Conservation (phyloP, 2,329 filamentous ascomycete genomes). For the Monosporascus sp. region DNA sequence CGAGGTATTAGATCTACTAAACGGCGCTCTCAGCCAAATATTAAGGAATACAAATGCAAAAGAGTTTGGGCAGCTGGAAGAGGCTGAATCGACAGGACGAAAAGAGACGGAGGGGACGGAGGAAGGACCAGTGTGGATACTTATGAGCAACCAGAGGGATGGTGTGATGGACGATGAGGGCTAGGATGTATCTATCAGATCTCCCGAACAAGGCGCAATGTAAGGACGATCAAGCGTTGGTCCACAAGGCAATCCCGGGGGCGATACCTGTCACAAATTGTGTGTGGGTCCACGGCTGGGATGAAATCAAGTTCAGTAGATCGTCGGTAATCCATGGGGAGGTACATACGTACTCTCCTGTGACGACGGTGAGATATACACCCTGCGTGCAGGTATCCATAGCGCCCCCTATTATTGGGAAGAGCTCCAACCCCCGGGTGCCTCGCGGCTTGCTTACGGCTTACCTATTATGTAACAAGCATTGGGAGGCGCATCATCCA, state of each 20-base stretch:
- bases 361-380: neutral
- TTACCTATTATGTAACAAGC: conserved; percentile 18
- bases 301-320: conserved; percentile 31
- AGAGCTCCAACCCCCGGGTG: conserved; percentile 26
- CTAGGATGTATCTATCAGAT: conserved; percentile 43
- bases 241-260: conserved; percentile 44
- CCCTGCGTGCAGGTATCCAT: conserved; percentile 28
- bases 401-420: conserved; percentile 35
- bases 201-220: conserved; percentile 38
- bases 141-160: conserved; percentile 40
- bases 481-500: neutral
- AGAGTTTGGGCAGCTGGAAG: neutral
- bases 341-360: conserved; percentile 17
- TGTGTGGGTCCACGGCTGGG: conserved; percentile 45
- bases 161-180: conserved; percentile 30
- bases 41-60: neutral
- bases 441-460: neutral
- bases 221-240: conserved; percentile 47
- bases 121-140: conserved; percentile 31
- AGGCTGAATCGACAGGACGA: conserved; percentile 8
- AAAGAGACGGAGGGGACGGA: conserved; percentile 20
- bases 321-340: conserved; percentile 29
- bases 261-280: conserved; percentile 51
- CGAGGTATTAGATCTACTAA: conserved; percentile 8
- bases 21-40: neutral